Evolutionary conservation across 1,284 basidiomycete genomes (phyloP).

Genomic region (Coniferiporia sulphurascens): DNA sequence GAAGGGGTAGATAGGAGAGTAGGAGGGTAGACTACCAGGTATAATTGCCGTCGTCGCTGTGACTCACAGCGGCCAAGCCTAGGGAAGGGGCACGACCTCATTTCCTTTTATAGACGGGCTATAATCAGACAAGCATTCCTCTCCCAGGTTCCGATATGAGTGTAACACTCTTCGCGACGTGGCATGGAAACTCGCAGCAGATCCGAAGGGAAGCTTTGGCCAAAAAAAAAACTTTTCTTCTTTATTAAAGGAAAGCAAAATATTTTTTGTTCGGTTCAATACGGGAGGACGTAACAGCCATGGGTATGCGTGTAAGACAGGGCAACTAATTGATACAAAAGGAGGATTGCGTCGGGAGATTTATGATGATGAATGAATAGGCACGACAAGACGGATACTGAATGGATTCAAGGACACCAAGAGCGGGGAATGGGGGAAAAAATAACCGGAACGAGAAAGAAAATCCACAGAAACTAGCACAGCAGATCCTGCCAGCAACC

Average conservation of each 20-base stretch:
- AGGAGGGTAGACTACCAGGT: background rate
- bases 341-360: background rate
- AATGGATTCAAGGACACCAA: background rate
- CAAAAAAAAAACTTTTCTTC: too few species aligned
- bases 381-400: background rate
- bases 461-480: background rate
- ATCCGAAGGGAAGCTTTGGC: too few species aligned
- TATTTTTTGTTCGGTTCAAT: too few species aligned
- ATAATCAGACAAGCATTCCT: too few species aligned
- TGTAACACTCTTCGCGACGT: too few species aligned
- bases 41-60: too few species aligned
- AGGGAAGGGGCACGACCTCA: too few species aligned
- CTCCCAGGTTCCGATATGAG: too few species aligned
- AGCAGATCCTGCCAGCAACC: background rate
- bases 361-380: background rate
- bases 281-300: too few species aligned
- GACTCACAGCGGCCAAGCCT: too few species aligned
- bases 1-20: background rate
- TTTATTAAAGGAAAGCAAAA: background rate
- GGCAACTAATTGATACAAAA: slow-evolving; percentile 13
- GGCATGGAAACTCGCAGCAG: too few species aligned
- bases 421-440: background rate
- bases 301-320: background rate
- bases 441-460: background rate
- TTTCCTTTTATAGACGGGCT: too few species aligned